phyloP scores from a whole-genome alignment of 2,329 filamentous ascomycete species.

The Aspergillus sp. region DNA sequence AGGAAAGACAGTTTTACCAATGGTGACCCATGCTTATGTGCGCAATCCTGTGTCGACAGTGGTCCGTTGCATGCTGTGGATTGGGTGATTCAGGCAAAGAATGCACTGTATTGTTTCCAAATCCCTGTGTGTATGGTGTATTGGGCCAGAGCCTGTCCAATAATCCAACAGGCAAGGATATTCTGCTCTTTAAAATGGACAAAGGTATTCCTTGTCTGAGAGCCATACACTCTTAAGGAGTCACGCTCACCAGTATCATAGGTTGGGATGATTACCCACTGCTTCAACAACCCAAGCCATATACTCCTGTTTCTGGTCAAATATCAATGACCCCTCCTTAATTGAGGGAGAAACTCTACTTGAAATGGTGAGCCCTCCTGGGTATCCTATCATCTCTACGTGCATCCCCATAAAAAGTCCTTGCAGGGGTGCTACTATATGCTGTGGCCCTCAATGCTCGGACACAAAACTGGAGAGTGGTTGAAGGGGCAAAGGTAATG shows the following conservation, averaged over 20 bases:
- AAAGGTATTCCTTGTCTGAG: conserved; percentile 1
- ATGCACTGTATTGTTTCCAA: conserved; percentile 1
- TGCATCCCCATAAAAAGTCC: conserved; percentile 4
- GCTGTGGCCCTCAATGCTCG: background rate
- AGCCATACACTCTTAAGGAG: background rate
- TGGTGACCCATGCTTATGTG: conserved; percentile 6
- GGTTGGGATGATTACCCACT: conserved; percentile 4
- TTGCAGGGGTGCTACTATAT: conserved; percentile 1
- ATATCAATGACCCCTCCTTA: conserved; percentile 3
- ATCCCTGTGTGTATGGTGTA: background rate
- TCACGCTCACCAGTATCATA: background rate
- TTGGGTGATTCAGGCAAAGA: background rate
- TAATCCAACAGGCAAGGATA: conserved; percentile 3
- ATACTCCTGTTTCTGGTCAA: conserved; percentile 2
- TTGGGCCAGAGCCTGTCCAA: background rate
- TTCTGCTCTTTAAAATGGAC: conserved; percentile 2
- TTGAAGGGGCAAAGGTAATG: conserved; percentile 1
- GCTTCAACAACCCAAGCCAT: conserved; percentile 4
- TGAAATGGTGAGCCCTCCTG: conserved; percentile 4
- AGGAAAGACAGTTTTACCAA: conserved; percentile 3
- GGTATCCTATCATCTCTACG: conserved; percentile 3
- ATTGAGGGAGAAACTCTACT: conserved; percentile 4
- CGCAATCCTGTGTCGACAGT: background rate
- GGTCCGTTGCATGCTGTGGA: background rate
- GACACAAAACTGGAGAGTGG: background rate